A percentile compares a stretch with the other conserved stretches of the same genome.
Conservation (phyloP, 371 early-diverging fungal genomes). For the Funneliformis caledonium region DNA sequence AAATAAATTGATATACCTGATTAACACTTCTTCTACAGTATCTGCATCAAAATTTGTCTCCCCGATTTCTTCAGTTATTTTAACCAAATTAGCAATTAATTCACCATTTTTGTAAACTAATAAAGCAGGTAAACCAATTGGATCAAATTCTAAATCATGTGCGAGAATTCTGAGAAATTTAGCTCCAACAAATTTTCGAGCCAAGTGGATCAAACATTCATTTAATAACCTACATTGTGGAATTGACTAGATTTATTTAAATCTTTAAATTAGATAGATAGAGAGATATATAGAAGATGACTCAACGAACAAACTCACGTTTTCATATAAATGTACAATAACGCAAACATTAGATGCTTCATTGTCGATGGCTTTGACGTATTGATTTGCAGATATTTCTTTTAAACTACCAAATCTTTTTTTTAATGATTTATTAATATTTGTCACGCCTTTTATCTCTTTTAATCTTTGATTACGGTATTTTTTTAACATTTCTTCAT, state of each 20-base stretch:
- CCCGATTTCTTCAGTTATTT: conserved; percentile 52
- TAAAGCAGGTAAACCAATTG: conserved; percentile 59
- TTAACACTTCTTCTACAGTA: conserved; percentile 31
- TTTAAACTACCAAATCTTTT: conserved; percentile 52
- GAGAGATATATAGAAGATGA: too few species aligned
- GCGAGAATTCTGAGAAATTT: conserved; percentile 59
- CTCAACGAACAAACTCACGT: conserved; percentile 43
- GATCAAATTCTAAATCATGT: conserved; percentile 53
- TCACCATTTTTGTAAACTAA: conserved; percentile 55
- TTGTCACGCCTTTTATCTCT: conserved; percentile 45
- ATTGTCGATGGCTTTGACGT: conserved; percentile 54
- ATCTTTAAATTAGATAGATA: too few species aligned
- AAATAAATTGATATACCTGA: neutral
- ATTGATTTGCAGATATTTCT: conserved; percentile 51
- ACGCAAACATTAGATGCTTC: conserved; percentile 54
- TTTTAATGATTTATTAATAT: conserved; percentile 41
- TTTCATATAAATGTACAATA: conserved; percentile 56
- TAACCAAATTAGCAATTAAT: conserved; percentile 57
- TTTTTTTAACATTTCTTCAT: conserved; percentile 47
- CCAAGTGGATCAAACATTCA: conserved; percentile 46
- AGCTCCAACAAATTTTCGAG: conserved; percentile 54
- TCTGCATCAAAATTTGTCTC: conserved; percentile 25
- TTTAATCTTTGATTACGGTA: conserved; percentile 51
- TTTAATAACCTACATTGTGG: conserved; percentile 51
- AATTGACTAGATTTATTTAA: conserved; percentile 40